Percentiles rank a stretch among this genome's conserved stretches.
Conservation (phyloP, 441 rosid genomes). For the Eutrema salsugineum region DNA sequence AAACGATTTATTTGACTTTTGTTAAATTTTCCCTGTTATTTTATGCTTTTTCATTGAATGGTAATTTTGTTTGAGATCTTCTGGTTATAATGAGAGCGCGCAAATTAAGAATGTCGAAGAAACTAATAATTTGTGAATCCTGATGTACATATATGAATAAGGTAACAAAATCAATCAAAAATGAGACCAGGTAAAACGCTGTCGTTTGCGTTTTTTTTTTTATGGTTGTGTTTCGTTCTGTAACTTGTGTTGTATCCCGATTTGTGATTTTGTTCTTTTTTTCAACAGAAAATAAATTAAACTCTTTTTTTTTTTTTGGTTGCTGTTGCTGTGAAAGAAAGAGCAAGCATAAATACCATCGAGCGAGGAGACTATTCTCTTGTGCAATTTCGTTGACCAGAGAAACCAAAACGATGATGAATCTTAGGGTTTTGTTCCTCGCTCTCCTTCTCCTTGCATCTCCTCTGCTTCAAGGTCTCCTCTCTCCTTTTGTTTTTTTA, state of each 20-base stretch:
- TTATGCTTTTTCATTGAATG: neutral
- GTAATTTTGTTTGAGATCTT: neutral
- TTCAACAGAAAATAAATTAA: neutral
- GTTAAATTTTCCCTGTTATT: neutral
- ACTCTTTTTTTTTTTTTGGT: neutral
- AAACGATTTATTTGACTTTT: neutral
- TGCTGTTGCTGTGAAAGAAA: neutral
- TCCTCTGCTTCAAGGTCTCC: slow-evolving; percentile 74
- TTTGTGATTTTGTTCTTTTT: neutral
- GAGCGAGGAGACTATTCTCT: neutral
- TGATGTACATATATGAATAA: neutral
- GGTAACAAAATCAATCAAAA: neutral
- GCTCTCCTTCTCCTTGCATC: slow-evolving; percentile 79
- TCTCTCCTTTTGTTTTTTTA: neutral
- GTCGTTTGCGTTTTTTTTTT: neutral
- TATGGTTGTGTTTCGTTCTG: neutral
- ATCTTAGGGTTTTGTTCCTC: slow-evolving; percentile 69
- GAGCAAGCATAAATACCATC: slow-evolving; percentile 26
- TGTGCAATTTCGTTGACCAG: slow-evolving; percentile 29
- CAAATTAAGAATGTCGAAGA: neutral
- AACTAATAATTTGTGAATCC: neutral
- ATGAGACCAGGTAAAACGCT: neutral
- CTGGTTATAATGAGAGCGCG: neutral
- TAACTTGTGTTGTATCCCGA: neutral
- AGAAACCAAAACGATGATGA: slow-evolving; percentile 34